Evolutionary conservation across 2,329 filamentous ascomycete genomes (phyloP), one percentile per base, ranked within the genome.

Genomic region (Xylariaceae sp.): DNA sequence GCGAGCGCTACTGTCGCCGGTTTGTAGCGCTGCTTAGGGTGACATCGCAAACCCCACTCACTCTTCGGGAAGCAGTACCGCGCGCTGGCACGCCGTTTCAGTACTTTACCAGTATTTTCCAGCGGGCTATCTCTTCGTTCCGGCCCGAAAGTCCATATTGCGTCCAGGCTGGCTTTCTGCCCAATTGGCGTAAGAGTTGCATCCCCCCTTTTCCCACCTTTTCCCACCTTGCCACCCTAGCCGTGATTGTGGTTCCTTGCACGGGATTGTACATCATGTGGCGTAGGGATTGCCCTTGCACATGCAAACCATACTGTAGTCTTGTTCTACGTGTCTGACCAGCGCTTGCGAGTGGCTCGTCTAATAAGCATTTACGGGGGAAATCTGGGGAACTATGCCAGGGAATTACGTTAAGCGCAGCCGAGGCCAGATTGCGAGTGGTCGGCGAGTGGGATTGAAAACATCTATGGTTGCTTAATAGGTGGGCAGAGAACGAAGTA

Each of bases 141-240:
- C 70, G 70, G 70, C 50, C 70, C 70, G 70, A 72, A 65, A 68
- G 61, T 61, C 70, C 70, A 72, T 68, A 72, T 65, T 69, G 60
- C 60, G 41, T 55, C 58, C 50, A 57, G 54, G 44, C 57, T 55
- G 44, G 49, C 50, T 59, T 53, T 55, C 57, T 50, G 46, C 47
- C 48, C 21, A 35, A 48, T 42, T 15, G 45, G 49, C 55, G 57
- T 46, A 45, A 44, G 44, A 37, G 23, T 27, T 39, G 33, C 35
- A 43, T 35, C 55, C 59, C 39, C 59, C 63, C 48, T 53, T 63
- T 65, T 68, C 48, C 48, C 36, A 37, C 36, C 26, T 18, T 21
- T 18, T 13, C 20, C 39, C 48, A 37, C 35, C 27, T 23, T 60
- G 58, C 60, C 55, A 48, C 48, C 11, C 13, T 9, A 32, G 11